These are phyloP conservation scores for Mycotypha africana DNA, from an alignment of 371 early-diverging fungal species.

Conservation along the genomic window DNA sequence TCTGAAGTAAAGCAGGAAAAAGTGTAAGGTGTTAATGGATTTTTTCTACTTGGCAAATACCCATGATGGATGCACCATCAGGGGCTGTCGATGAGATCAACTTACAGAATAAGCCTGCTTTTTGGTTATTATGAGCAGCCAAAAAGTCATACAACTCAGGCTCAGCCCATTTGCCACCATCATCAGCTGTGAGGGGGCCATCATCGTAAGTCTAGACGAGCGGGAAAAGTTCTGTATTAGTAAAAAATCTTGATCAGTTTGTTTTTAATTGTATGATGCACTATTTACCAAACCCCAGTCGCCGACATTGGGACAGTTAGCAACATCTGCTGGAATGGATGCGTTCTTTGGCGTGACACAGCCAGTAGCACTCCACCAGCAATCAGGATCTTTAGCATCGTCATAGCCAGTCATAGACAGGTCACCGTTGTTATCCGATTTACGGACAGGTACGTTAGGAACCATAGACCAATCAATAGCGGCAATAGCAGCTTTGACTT, in stretches of 20 bases:
- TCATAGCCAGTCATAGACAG: slow-evolving; percentile 18
- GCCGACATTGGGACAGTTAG: slow-evolving; percentile 29
- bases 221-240: neutral
- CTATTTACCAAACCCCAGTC: slow-evolving; percentile 39
- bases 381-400: slow-evolving; percentile 14
- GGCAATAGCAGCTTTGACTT: slow-evolving; percentile 30
- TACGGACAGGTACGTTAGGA: slow-evolving; percentile 31
- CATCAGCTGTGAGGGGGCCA: slow-evolving; percentile 27
- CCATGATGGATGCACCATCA: no score
- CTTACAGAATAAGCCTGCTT: slow-evolving; percentile 19
- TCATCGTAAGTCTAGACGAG: slow-evolving; percentile 23
- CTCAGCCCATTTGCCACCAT: slow-evolving; percentile 24
- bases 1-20: no score
- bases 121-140: slow-evolving; percentile 17
- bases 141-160: slow-evolving; percentile 42
- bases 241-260: neutral
- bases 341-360: slow-evolving; percentile 34
- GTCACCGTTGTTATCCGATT: slow-evolving; percentile 13
- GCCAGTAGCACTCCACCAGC: slow-evolving; percentile 34
- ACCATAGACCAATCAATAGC: slow-evolving; percentile 41
- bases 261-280: no score
- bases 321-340: slow-evolving; percentile 33
- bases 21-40: no score
- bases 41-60: no score
- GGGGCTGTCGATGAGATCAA: no score